Conservation (phyloP, 176 grass and related monocot species). For the Pontederia crassipes region DNA sequence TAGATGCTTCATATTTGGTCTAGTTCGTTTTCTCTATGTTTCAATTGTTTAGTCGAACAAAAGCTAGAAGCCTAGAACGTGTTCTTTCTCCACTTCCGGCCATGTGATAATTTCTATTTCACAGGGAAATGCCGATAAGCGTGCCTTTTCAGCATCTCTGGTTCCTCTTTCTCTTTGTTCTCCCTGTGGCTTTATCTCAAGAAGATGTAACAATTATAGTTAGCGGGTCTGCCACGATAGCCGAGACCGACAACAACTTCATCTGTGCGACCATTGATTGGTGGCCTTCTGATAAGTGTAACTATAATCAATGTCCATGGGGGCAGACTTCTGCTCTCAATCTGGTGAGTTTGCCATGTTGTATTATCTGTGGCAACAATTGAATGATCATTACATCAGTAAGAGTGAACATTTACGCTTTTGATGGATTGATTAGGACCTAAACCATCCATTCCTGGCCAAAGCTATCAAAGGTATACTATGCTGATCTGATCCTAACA, state of each 20-base stretch:
- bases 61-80: no score
- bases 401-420: background rate
- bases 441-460: conserved; percentile 64
- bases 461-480: conserved; percentile 74
- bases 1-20: no score
- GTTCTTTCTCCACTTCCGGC: no score
- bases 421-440: conserved; percentile 42
- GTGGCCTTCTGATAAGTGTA: conserved; percentile 98
- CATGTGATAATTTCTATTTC: no score
- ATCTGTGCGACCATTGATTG: conserved; percentile 93
- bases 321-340: conserved; percentile 70
- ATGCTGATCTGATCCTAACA: background rate
- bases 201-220: conserved; percentile 70
- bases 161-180: conserved; percentile 30
- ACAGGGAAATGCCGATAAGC: background rate
- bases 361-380: conserved; percentile 2
- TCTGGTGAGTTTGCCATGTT: conserved; percentile 33
- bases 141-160: conserved; percentile 21
- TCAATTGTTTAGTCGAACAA: background rate
- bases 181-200: conserved; percentile 29
- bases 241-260: conserved; percentile 55
- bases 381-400: background rate
- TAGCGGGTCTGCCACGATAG: conserved; percentile 49
- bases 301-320: conserved; percentile 93
- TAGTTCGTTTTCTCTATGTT: background rate